phyloP scores from a whole-genome alignment of 83 land plant species.

The Picea abies region DNA sequence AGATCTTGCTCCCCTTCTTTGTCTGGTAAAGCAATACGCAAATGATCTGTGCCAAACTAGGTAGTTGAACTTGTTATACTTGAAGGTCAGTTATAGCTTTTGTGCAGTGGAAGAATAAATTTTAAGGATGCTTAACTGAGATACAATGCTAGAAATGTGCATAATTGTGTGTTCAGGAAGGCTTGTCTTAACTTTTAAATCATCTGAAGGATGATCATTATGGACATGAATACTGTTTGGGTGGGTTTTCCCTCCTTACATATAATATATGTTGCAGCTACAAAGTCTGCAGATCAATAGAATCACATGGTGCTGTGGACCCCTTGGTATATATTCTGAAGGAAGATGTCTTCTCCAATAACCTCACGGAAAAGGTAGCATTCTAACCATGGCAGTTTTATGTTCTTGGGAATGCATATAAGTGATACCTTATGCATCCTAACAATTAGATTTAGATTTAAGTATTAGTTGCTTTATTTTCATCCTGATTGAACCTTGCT shows the following conservation, averaged over 20 bases:
- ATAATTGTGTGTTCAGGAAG: too few relatives aligned
- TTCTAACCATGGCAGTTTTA: neutral
- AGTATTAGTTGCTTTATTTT: neutral
- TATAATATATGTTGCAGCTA: slow-evolving; percentile 33
- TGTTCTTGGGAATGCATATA: neutral
- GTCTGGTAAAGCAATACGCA: neutral
- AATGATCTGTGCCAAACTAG: too few relatives aligned
- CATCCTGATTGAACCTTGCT: neutral
- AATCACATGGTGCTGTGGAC: slow-evolving; percentile 65
- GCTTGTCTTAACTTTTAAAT: neutral
- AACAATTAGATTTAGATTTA: neutral
- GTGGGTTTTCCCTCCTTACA: too few relatives aligned
- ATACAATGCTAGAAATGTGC: too few relatives aligned
- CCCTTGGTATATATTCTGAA: slow-evolving; percentile 58
- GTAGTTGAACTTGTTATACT: too few relatives aligned
- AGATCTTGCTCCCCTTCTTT: neutral
- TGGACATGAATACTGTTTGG: too few relatives aligned
- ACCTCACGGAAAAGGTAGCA: slow-evolving; percentile 63
- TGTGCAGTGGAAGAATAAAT: too few relatives aligned
- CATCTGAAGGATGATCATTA: neutral
- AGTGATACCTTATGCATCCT: neutral
- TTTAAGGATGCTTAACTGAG: too few relatives aligned
- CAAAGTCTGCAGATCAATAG: slow-evolving; percentile 58
- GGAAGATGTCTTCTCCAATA: slow-evolving; percentile 31
- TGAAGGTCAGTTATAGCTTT: too few relatives aligned